A percentile compares a stretch with the other conserved stretches of the same genome.
phyloP scores from a whole-genome alignment of 192 early-diverging fungal genomes.

The Pilaira anomala region DNA sequence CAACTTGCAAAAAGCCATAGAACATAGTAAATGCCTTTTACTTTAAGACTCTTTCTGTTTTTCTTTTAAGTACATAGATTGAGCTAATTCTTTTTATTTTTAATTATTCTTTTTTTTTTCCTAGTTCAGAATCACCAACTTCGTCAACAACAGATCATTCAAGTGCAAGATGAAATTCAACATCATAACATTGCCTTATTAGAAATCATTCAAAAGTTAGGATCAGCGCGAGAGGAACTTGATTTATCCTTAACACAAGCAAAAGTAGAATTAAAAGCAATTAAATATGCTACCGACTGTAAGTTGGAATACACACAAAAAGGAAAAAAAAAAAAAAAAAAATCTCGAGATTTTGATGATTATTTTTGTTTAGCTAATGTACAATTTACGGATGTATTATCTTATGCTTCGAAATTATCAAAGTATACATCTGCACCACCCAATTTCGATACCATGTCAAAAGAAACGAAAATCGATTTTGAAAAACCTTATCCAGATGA shows the following conservation, averaged over 20 bases:
- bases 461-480: slow-evolving; percentile 43
- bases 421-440: slow-evolving; percentile 54
- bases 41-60: too few relatives aligned
- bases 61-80: not conserved
- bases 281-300: slow-evolving; percentile 32
- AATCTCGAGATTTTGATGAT: not conserved
- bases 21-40: slow-evolving; percentile 48
- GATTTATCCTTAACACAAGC: slow-evolving; percentile 30
- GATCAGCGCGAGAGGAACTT: slow-evolving; percentile 32
- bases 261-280: slow-evolving; percentile 27
- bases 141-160: slow-evolving; percentile 43
- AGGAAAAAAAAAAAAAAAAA: not conserved
- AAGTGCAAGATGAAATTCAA: slow-evolving; percentile 48
- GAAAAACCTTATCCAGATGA: slow-evolving; percentile 56
- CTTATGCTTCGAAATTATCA: slow-evolving; percentile 49
- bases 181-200: slow-evolving; percentile 40
- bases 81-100: slow-evolving; percentile 5
- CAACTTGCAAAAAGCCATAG: slow-evolving; percentile 43
- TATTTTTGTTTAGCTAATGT: slow-evolving; percentile 29
- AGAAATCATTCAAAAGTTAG: slow-evolving; percentile 35
- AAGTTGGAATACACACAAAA: too few relatives aligned
- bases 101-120: not conserved
- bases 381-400: slow-evolving; percentile 45
- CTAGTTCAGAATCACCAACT: slow-evolving; percentile 50
- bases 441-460: slow-evolving; percentile 41